Percentiles rank a stretch among this genome's conserved stretches.
Conservation (phyloP, 805 yeast species). For the Yamadazyma philogaea region DNA sequence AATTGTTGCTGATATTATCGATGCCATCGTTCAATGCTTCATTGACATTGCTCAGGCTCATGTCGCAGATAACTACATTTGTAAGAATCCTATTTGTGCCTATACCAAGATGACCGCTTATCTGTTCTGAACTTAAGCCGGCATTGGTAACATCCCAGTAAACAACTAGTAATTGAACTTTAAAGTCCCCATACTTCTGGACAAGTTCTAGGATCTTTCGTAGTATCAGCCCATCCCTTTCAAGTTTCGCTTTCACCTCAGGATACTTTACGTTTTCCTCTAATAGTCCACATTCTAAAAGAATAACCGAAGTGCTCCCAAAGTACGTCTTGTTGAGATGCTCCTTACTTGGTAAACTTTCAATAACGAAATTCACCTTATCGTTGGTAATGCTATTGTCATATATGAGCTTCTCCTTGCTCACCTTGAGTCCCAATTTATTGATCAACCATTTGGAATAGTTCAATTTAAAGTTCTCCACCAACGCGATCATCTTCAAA, state of each 20-base stretch:
- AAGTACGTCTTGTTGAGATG: conserved; percentile 37
- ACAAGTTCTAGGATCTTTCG: conserved; percentile 32
- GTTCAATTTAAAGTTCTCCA: conserved; percentile 46
- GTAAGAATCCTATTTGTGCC: conserved; percentile 7
- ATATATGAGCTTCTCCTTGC: conserved; percentile 25
- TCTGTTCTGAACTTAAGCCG: conserved; percentile 12
- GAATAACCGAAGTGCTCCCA: conserved; percentile 38
- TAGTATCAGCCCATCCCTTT: conserved; percentile 35
- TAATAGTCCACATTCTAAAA: conserved; percentile 52
- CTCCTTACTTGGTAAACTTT: conserved; percentile 41
- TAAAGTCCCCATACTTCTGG: conserved; percentile 34
- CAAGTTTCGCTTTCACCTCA: conserved; percentile 29
- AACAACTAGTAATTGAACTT: conserved; percentile 38
- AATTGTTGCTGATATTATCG: conserved; percentile 18
- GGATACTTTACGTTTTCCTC: conserved; percentile 11
- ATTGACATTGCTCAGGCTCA: conserved; percentile 29
- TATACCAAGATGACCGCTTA: conserved; percentile 13
- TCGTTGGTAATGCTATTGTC: conserved; percentile 23
- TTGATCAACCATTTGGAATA: conserved; percentile 50
- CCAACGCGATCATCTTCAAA: conserved; percentile 40
- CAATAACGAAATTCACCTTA: conserved; percentile 30
- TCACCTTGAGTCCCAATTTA: conserved; percentile 39
- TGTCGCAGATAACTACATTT: conserved; percentile 28
- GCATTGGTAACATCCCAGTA: conserved; percentile 38
- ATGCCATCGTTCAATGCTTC: conserved; percentile 24